Percentiles rank a stretch among this genome's conserved stretches.
phyloP scores from a whole-genome alignment of 2,329 filamentous ascomycete species.

The Claviceps citrina region DNA sequence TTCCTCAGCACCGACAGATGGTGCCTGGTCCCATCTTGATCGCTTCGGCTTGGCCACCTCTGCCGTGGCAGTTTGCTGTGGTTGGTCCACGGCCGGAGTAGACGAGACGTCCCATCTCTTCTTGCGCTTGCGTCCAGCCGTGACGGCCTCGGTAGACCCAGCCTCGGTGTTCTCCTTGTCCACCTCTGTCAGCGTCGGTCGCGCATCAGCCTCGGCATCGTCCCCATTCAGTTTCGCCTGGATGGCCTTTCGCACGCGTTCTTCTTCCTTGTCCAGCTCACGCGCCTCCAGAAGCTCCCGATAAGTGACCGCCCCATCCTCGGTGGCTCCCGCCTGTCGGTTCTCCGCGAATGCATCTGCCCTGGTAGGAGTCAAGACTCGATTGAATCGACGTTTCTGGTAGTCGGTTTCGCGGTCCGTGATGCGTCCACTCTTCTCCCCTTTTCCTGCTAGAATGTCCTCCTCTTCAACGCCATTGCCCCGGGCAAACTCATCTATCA shows the following conservation, averaged over 20 bases:
- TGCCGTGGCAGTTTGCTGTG: conserved; percentile 30
- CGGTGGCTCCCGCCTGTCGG: conserved; percentile 47
- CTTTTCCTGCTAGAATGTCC: conserved; percentile 66
- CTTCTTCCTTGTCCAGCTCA: conserved; percentile 86
- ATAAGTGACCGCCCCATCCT: conserved; percentile 69
- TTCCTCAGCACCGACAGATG: conserved; percentile 42
- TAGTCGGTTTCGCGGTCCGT: conserved; percentile 91
- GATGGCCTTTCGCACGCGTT: conserved; percentile 66
- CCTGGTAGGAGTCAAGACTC: conserved; percentile 69
- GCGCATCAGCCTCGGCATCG: conserved; percentile 47
- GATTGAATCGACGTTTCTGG: conserved; percentile 86
- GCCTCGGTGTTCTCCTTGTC: conserved; percentile 61
- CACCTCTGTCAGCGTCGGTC: conserved; percentile 58
- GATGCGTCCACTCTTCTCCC: conserved; percentile 82
- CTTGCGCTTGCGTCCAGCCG: conserved; percentile 65
- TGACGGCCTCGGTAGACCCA: conserved; percentile 48
- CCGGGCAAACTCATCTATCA: conserved; percentile 86
- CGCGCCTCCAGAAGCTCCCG: conserved; percentile 80
- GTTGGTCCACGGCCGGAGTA: conserved; percentile 37
- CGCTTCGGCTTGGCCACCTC: conserved; percentile 52
- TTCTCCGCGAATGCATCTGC: conserved; percentile 75
- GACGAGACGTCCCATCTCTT: conserved; percentile 80
- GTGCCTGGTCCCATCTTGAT: conserved; percentile 79
- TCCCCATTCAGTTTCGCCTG: conserved; percentile 52
- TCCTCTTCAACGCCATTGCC: conserved; percentile 81